Percentiles rank a stretch among this genome's conserved stretches.
Evolutionary conservation across 768 basidiomycete genomes (phyloP).

Genomic region (Suillus occidentalis): DNA sequence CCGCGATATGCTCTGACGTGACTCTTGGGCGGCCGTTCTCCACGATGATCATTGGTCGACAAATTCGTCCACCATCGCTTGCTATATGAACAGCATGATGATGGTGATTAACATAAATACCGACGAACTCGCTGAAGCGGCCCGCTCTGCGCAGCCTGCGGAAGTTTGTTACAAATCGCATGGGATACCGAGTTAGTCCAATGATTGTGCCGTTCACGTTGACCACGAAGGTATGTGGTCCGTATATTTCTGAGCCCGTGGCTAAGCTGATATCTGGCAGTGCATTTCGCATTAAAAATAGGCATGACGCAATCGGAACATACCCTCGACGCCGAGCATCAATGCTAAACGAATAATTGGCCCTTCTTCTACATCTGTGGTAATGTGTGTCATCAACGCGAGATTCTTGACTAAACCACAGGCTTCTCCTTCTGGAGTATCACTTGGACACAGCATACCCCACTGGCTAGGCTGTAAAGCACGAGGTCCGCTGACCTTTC

Average conservation of each 20-base stretch:
- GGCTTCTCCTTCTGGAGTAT: constrained; percentile 99
- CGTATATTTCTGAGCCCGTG: constrained; percentile 95
- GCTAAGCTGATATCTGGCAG: constrained; percentile 79
- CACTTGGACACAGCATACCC: constrained; percentile 97
- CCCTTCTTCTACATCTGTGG: constrained; percentile 96
- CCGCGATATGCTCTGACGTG: constrained; percentile 74
- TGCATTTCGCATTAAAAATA: constrained; percentile 15
- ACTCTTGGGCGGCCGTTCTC: constrained; percentile 79
- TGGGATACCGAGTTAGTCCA: constrained; percentile 84
- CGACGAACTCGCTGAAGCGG: constrained; percentile 93
- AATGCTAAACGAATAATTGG: constrained; percentile 87
- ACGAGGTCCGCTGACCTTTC: constrained; percentile 97
- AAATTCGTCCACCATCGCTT: constrained; percentile 95
- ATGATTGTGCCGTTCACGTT: constrained; percentile 97
- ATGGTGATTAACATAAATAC: constrained; percentile 94
- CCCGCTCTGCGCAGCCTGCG: constrained; percentile 90
- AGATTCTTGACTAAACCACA: constrained; percentile 98
- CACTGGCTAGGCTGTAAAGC: constrained; percentile 98
- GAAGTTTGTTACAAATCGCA: constrained; percentile 86
- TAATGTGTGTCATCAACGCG: constrained; percentile 99
- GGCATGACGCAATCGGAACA: constrained; percentile 20
- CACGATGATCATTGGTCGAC: constrained; percentile 96
- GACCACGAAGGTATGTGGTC: constrained; percentile 89
- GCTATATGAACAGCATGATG: constrained; percentile 95
- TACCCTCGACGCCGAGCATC: constrained; percentile 97